Evolutionary conservation across 306 rosid genomes (phyloP).

Genomic region (Elaeagnus macrophylla): DNA sequence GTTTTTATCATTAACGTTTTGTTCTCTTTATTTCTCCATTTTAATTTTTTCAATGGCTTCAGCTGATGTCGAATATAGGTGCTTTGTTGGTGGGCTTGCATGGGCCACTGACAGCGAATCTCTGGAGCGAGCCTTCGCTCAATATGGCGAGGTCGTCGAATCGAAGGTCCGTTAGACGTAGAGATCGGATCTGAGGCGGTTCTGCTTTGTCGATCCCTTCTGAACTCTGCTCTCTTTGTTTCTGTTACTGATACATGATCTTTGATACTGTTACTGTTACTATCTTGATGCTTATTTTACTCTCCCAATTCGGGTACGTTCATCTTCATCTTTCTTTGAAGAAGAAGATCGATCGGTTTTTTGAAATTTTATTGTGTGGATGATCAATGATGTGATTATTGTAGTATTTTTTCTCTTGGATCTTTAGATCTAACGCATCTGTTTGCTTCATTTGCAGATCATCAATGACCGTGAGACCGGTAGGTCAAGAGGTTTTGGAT

Average conservation of each 20-base stretch:
- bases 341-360: constrained; percentile 91
- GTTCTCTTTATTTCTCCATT: not conserved
- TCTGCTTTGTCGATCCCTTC: constrained; percentile 45
- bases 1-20: not conserved
- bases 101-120: constrained; percentile 79
- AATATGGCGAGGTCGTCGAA: constrained; percentile 57
- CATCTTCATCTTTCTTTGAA: constrained; percentile 60
- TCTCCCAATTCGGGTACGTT: constrained; percentile 81
- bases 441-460: constrained; percentile 28
- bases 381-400: too few species aligned
- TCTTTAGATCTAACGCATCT: not conserved
- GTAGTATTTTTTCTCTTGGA: too few species aligned
- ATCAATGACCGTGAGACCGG: constrained; percentile 93
- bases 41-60: constrained; percentile 33
- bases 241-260: constrained; percentile 55
- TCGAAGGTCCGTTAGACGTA: constrained; percentile 95
- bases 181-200: constrained; percentile 66
- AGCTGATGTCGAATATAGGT: constrained; percentile 57
- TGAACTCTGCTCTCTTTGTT: constrained; percentile 49
- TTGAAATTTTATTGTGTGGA: too few species aligned
- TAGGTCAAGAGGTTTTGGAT: constrained; percentile 87
- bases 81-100: constrained; percentile 93
- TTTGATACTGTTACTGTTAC: constrained; percentile 35
- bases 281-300: constrained; percentile 46
- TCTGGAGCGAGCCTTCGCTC: constrained; percentile 51